Conservation (phyloP, 2,329 filamentous ascomycete genomes). For the Epichloe amarillans region DNA sequence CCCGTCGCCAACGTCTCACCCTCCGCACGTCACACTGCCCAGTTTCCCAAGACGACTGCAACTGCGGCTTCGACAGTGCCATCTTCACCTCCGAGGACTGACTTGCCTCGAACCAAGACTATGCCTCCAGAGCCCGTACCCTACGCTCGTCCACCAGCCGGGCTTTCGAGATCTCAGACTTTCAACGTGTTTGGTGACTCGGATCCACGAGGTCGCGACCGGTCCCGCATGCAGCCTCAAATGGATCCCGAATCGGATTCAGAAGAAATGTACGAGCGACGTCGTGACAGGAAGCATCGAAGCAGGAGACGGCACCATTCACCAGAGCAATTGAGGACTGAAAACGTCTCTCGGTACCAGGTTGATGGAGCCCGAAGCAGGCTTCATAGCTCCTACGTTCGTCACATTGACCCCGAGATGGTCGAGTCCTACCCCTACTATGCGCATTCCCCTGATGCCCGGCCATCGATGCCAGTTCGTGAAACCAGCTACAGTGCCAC, state of each 20-base stretch:
- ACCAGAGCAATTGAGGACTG: slow-evolving; percentile 15
- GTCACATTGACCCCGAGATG: slow-evolving; percentile 13
- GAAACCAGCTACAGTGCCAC: slow-evolving; percentile 19
- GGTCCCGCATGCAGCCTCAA: slow-evolving; percentile 24
- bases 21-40: slow-evolving; percentile 15
- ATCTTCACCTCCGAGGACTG: slow-evolving; percentile 20
- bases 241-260: slow-evolving; percentile 20
- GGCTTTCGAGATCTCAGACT: slow-evolving; percentile 20
- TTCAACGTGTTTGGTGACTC: slow-evolving; percentile 16
- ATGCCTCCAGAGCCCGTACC: slow-evolving; percentile 18
- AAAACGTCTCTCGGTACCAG: slow-evolving; percentile 17
- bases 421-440: slow-evolving; percentile 12
- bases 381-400: slow-evolving; percentile 16
- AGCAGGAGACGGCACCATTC: slow-evolving; percentile 22
- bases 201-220: slow-evolving; percentile 22
- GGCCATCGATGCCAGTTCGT: slow-evolving; percentile 18
- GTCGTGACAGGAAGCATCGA: slow-evolving; percentile 21
- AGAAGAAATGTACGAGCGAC: slow-evolving; percentile 21
- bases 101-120: slow-evolving; percentile 21
- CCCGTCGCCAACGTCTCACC: slow-evolving; percentile 17
- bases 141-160: slow-evolving; percentile 17
- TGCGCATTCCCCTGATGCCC: slow-evolving; percentile 14
- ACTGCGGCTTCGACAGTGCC: slow-evolving; percentile 13
- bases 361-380: slow-evolving; percentile 17
- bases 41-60: slow-evolving; percentile 14